A percentile compares a stretch with the other conserved stretches of the same genome.
Conservation (phyloP, 768 basidiomycete species). For the Phlegmacium glaucopus region DNA sequence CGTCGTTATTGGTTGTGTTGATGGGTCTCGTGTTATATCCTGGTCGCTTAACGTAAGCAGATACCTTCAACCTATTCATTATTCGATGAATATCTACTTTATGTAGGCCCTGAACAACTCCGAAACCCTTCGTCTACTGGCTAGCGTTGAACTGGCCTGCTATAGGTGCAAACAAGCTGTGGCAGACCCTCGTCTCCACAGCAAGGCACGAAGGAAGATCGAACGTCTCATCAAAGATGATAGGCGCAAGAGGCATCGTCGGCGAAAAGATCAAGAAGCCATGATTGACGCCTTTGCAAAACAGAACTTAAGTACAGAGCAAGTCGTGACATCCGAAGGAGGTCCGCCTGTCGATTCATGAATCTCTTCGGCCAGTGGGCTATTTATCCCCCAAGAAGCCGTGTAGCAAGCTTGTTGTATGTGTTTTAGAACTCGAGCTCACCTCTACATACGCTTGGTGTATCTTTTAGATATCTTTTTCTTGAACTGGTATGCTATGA, state of each 20-base stretch:
- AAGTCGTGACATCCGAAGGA: constrained; percentile 11
- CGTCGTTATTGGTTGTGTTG: constrained; percentile 78
- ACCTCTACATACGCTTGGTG: constrained; percentile 8
- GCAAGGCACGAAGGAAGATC: constrained; percentile 64
- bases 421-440: constrained; percentile 17
- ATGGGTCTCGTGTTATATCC: constrained; percentile 69
- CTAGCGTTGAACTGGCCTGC: constrained; percentile 82
- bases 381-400: constrained; percentile 9
- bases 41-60: constrained; percentile 78
- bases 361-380: constrained; percentile 5
- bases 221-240: constrained; percentile 86
- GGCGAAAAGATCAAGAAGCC: constrained; percentile 81
- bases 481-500: constrained; percentile 10
- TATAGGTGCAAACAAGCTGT: constrained; percentile 71
- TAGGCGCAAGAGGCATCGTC: constrained; percentile 72
- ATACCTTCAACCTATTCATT: constrained; percentile 10
- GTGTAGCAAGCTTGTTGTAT: constrained; percentile 10
- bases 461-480: constrained; percentile 18
- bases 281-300: constrained; percentile 78
- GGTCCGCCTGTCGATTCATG: constrained; percentile 14
- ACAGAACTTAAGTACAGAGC: constrained; percentile 38
- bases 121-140: constrained; percentile 77
- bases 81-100: background rate
- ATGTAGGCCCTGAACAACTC: constrained; percentile 75
- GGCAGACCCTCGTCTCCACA: constrained; percentile 62